phyloP scores from a whole-genome alignment of 495 filamentous ascomycete species.

The Annulohypoxylon nitens region DNA sequence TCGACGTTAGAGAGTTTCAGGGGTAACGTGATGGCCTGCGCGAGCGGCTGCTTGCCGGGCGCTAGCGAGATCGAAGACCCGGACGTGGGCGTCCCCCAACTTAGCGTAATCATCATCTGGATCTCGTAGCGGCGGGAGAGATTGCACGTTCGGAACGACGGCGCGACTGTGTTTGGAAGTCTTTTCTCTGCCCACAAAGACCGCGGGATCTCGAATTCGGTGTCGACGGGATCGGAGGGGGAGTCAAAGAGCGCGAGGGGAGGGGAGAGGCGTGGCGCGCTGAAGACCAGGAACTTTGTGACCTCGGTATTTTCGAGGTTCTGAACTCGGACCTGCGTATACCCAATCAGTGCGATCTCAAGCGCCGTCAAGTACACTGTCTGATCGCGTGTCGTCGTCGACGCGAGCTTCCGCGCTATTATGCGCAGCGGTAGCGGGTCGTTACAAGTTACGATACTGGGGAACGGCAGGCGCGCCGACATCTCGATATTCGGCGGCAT shows the following conservation, averaged over 20 bases:
- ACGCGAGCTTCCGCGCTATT: conserved; percentile 78
- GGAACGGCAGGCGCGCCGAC: conserved; percentile 87
- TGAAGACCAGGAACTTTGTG: conserved; percentile 76
- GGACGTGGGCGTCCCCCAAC: conserved; percentile 57
- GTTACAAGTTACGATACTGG: conserved; percentile 90
- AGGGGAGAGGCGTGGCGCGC: conserved; percentile 69
- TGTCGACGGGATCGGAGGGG: conserved; percentile 69
- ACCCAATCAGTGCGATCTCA: conserved; percentile 83
- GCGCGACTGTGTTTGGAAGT: conserved; percentile 86
- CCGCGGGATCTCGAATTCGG: conserved; percentile 75
- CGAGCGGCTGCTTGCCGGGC: conserved; percentile 28
- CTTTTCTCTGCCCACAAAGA: conserved; percentile 75
- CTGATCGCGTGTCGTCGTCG: conserved; percentile 63
- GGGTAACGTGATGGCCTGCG: conserved; percentile 79
- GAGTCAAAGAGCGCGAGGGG: conserved; percentile 67
- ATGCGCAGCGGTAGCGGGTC: conserved; percentile 84
- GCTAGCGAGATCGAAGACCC: conserved; percentile 18
- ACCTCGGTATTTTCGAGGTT: conserved; percentile 74
- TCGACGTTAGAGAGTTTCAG: conserved; percentile 78
- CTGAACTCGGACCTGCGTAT: conserved; percentile 81
- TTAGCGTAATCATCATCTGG: conserved; percentile 82
- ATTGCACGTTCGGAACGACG: conserved; percentile 90
- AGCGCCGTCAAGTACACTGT: conserved; percentile 80
- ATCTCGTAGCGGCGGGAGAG: conserved; percentile 84
- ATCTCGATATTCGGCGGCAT: conserved; percentile 66